Base-by-base conservation (phyloP, 495 filamentous ascomycete species). In the Aspergillus kassunensis region DNA sequence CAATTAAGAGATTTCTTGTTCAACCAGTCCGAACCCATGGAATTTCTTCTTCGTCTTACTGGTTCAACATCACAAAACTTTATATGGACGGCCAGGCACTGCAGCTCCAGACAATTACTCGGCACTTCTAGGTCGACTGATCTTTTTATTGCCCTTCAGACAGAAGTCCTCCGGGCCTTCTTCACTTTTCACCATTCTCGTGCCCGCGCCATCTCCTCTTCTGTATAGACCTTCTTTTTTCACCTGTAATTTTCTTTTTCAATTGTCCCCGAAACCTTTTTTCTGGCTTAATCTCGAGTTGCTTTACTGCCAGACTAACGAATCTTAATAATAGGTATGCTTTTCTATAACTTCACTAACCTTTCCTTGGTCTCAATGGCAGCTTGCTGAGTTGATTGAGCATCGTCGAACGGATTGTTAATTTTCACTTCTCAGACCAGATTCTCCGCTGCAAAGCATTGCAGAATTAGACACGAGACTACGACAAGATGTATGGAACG, bases 401-500 rank as follows among this genome's bases (percentile, higher is more conserved):
- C n/a, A n/a, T n/a, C n/a, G n/a, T n/a, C n/a, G n/a, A n/a, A n/a
- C n/a, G n/a, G n/a, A n/a, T n/a, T n/a, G n/a, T n/a, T n/a, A n/a
- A n/a, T n/a, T n/a, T n/a, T n/a, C n/a, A n/a, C n/a, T n/a, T n/a
- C n/a, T n/a, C n/a, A n/a, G n/a, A n/a, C n/a, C 40, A 50, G 54
- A 35, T 52, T 48, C 33, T 31, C 27, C 41, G n/a, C n/a, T n/a
- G n/a, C n/a, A n/a, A n/a, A n/a, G n/a, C n/a, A n/a, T 52, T 57
- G 55, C 41, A 47, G 52, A 16, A 34, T 40, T 58, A 60, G 39
- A 57, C 21, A 57, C 45, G 53, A 59, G 44, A 59, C 34, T 24
- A 60, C 48, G 44, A 54, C 61, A 80, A 59, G 54, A 97, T 97
- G 93, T 95, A 96, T 79, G 89, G 88, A 65, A 85, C 86, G 60